Base-by-base conservation (phyloP, 1,139 yeast genomes). In the Taphrina pruni region DNA sequence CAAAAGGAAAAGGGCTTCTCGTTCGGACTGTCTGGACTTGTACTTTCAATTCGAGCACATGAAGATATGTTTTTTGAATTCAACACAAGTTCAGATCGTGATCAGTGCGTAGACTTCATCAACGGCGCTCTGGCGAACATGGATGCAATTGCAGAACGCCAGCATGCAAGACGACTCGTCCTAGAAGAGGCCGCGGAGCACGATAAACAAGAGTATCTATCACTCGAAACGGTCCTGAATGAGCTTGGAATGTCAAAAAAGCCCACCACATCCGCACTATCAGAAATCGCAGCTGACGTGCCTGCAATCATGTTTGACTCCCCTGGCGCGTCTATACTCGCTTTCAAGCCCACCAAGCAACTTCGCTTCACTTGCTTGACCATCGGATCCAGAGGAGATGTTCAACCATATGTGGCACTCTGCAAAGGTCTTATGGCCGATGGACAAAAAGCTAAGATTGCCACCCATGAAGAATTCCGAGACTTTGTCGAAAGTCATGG, bases 311-410 rank as follows among this genome's bases (percentile, higher is more conserved):
- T 73, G 14, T 73, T 73, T 48, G 73, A 71, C 38, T 39, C 61
- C 9, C 60, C 72, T 7, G 65, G 70, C 9, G 62, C 73, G 4
- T 55, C 71, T 6, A n/a, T 66, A n/a, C 32, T 60, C 21, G 41
- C 65, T 17, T 67, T 71, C 51, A 73, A 70, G 60, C 71, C 75
- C 35, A 62, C 70, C 38, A 65, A 58, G 60, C 80, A 86, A 0
- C 84, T 84, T 73, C 85, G 83, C 56, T 85, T 93, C 74, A 88
- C 91, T 0, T 80, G 92, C 69, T 79, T 93, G 70, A 93, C 98
- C 0, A 93, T 93, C 75, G 98, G 98, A 0, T 90, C 97, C 0
- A 82, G 98, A 70, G 98, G 98, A 56, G 98, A 93, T 78, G 98
- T 93, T 7, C 98, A 93, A 77, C 98, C 98, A 0, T 94, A 92